These are phyloP conservation scores for Cryptococcus sp. DNA, from an alignment of 1,284 basidiomycete species.

Conservation along the genomic window DNA sequence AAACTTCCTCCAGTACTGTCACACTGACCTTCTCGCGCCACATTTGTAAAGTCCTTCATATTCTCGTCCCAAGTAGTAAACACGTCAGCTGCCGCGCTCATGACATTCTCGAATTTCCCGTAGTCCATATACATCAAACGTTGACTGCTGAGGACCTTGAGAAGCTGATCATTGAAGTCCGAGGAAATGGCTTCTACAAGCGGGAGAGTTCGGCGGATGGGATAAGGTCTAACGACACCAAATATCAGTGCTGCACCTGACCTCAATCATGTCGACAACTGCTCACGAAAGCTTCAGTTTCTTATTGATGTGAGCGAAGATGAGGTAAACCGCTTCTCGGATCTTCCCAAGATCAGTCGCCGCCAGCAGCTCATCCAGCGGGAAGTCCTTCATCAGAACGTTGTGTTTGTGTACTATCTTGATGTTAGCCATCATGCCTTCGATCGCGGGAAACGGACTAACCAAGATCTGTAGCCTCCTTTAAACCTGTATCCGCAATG, in stretches of 20 bases:
- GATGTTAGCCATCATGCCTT: background rate
- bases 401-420: conserved; percentile 90
- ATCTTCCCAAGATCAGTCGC: conserved; percentile 95
- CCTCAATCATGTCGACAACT: background rate
- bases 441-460: conserved; percentile 38
- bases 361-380: conserved; percentile 90
- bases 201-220: conserved; percentile 89
- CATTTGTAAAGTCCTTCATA: conserved; percentile 97
- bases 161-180: conserved; percentile 93
- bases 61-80: conserved; percentile 96
- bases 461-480: conserved; percentile 86
- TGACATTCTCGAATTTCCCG: conserved; percentile 84
- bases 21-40: conserved; percentile 72
- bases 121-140: conserved; percentile 92
- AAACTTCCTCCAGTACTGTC: background rate
- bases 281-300: conserved; percentile 80
- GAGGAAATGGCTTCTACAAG: conserved; percentile 97
- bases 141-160: conserved; percentile 85
- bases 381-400: conserved; percentile 98
- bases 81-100: conserved; percentile 74
- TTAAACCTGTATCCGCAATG: conserved; percentile 94
- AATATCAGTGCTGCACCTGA: background rate
- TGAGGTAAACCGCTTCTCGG: conserved; percentile 79
- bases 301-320: conserved; percentile 93
- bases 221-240: conserved; percentile 66